Percentiles rank a stretch among this genome's conserved stretches.
Conservation (phyloP, 2,329 filamentous ascomycete species). For the Rhynchosporium secalis region DNA sequence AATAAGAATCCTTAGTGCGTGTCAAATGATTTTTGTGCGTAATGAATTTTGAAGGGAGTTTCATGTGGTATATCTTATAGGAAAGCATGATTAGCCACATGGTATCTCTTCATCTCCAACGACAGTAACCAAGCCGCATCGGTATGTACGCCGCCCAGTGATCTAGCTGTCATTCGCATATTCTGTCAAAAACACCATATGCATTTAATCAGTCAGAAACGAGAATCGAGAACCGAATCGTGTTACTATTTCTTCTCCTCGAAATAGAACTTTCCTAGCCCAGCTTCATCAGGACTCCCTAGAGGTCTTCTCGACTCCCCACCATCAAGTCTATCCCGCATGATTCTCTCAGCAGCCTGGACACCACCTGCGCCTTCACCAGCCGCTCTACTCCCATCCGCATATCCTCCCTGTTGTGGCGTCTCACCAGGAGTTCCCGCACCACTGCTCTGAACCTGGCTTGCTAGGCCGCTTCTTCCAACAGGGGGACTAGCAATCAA, state of each 20-base stretch:
- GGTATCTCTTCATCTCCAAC: neutral
- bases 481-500: constrained; percentile 41
- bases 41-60: neutral
- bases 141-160: neutral
- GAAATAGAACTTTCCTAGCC: constrained; percentile 61
- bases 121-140: neutral
- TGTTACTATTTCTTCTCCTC: constrained; percentile 47
- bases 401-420: constrained; percentile 45
- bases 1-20: no score
- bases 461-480: constrained; percentile 35
- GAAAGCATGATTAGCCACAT: neutral
- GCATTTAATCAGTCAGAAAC: neutral
- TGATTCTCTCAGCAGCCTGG: constrained; percentile 64
- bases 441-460: constrained; percentile 28
- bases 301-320: constrained; percentile 45
- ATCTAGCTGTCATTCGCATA: neutral
- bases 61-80: neutral
- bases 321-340: constrained; percentile 59
- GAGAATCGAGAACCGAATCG: no score
- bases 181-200: neutral
- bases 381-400: constrained; percentile 53
- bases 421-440: constrained; percentile 49
- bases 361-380: constrained; percentile 24
- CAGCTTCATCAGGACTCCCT: constrained; percentile 47
- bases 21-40: no score